Evolutionary conservation across 129 eudicot species (phyloP), one percentile per base, ranked within the genome.

Genomic region (Arctium minus): DNA sequence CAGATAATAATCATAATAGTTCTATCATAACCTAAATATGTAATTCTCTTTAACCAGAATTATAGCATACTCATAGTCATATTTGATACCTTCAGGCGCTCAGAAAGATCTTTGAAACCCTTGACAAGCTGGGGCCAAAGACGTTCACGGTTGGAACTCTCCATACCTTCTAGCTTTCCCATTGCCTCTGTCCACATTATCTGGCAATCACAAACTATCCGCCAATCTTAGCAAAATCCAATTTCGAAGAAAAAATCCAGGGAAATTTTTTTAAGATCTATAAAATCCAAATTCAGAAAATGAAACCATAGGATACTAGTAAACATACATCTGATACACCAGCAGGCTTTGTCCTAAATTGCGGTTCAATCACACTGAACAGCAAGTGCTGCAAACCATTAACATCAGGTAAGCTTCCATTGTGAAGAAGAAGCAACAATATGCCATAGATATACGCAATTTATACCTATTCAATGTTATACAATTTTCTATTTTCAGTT

Each of bases 121-220:
- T 90, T 91, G 71, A 88, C 94, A 86, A 90, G 98, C 68, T 96
- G 98, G 1, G 99, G 99, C 99, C 99, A 96, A 53, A 96, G 88
- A 72, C 99, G 98, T 69, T 96, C 99, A 56, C 96, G 87, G 72
- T 96, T 90, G 6, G 97, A 87, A 86, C 88, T 86, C 84, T 96
- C 99, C 99, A 96, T 93, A 75, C 99, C 96, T 87, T 96, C 98
- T 73, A 93, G 92, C 86, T 93, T 96, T 10, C 95, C 99, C 88
- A 96, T 90, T 15, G 94, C 99, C 86, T 91, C 99, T 48, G 97
- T 93, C 98, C 97, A 96, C 98, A 96, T 96, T 67, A 96, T 91
- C 99, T 96, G 91, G 38, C 74, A 86, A 81, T 70, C 76, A 76
- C 78, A 92, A 94, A 86, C 86, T 89, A 94, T 79, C 88, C 40